phyloP scores from a whole-genome alignment of 139 green algal genomes.

The Volvox reticuliferus region DNA sequence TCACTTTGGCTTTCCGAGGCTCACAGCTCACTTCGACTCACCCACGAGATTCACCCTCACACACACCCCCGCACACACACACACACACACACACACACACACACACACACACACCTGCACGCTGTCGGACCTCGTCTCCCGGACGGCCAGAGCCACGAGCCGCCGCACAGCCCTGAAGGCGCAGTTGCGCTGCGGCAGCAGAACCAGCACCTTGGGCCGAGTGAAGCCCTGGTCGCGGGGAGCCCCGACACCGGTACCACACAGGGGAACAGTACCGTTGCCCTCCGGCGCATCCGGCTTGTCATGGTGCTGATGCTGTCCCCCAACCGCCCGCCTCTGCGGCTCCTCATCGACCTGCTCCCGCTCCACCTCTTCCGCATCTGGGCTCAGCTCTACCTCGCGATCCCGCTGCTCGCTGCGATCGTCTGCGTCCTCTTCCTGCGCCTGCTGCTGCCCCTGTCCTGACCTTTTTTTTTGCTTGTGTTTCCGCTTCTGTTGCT shows the following conservation, averaged over 20 bases:
- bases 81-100: background rate
- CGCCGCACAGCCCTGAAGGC: slow-evolving; percentile 77
- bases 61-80: background rate
- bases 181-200: slow-evolving; percentile 89
- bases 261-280: too few species aligned
- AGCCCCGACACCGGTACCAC: background rate
- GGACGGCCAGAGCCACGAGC: slow-evolving; percentile 81
- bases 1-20: too few species aligned
- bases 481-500: background rate
- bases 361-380: background rate
- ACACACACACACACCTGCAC: slow-evolving; percentile 62
- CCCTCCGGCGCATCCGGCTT: background rate
- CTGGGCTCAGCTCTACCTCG: background rate
- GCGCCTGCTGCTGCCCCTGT: background rate
- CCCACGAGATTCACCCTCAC: too few species aligned
- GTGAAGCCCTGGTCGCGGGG: slow-evolving; percentile 88
- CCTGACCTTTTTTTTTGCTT: background rate
- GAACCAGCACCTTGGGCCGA: slow-evolving; percentile 90
- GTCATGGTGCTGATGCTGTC: background rate
- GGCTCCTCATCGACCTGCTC: background rate
- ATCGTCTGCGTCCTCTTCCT: background rate
- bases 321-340: background rate
- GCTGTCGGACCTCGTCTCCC: slow-evolving; percentile 82
- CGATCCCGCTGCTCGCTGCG: background rate
- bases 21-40: too few species aligned